Conservation (phyloP, 1,139 yeast genomes). For the Saccharomyces hybrid region DNA sequence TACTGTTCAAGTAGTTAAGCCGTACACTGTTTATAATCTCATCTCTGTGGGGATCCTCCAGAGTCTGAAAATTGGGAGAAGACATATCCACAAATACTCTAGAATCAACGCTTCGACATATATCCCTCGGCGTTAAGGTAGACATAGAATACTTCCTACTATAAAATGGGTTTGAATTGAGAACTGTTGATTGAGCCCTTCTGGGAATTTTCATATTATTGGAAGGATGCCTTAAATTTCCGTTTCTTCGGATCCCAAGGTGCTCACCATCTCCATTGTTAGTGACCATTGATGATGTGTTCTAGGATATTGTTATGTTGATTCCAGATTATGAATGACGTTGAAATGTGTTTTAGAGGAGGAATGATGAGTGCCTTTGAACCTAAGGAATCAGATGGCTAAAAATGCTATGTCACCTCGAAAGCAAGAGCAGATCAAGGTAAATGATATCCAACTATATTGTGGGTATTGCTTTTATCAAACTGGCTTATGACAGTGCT, state of each 20-base stretch:
- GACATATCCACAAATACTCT: slow-evolving; percentile 27
- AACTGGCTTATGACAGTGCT: not conserved
- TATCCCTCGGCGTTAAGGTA: slow-evolving; percentile 2
- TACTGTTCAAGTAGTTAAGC: slow-evolving; percentile 21
- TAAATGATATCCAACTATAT: not conserved
- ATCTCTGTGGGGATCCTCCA: slow-evolving; percentile 19
- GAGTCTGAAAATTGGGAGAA: slow-evolving; percentile 31
- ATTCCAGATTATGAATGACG: not conserved
- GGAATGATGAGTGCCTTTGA: not conserved
- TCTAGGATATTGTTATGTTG: not conserved
- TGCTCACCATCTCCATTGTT: not conserved
- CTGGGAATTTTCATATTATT: not conserved
- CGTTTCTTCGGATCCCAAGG: not conserved
- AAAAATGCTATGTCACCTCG: not conserved
- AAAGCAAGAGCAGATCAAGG: not conserved
- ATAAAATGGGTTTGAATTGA: not conserved
- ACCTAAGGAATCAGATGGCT: not conserved
- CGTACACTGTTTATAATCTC: slow-evolving; percentile 24
- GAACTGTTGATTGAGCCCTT: not conserved
- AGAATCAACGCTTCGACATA: slow-evolving; percentile 10
- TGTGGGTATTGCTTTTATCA: not conserved
- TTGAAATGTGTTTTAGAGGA: not conserved
- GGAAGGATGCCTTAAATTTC: not conserved
- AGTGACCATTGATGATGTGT: not conserved
- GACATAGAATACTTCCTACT: slow-evolving; percentile 8